Evolutionary conservation across 1,284 basidiomycete genomes (phyloP).

Genomic region (Macrocystidia cucumis): DNA sequence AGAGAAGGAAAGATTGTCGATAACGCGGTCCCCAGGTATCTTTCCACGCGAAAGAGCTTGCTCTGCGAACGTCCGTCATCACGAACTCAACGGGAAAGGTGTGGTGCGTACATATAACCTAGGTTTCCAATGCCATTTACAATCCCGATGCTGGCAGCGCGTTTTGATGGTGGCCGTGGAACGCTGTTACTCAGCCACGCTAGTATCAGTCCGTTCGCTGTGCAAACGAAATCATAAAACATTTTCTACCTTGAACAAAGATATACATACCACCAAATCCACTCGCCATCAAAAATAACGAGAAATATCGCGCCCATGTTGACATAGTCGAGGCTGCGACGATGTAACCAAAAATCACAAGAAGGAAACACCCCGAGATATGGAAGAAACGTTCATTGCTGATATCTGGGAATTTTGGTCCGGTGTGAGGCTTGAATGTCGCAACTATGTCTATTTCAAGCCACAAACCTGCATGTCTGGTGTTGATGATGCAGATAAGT

Average conservation of each 20-base stretch:
- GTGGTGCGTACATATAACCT: not conserved
- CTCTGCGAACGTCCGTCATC: not conserved
- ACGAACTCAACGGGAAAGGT: not conserved
- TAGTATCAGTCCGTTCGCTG: not conserved
- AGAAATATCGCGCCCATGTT: constrained; percentile 50
- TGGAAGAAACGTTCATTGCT: constrained; percentile 68
- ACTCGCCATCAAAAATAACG: constrained; percentile 57
- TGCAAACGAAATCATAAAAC: not conserved
- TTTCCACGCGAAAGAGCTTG: not conserved
- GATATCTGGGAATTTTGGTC: constrained; percentile 27
- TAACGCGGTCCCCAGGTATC: not conserved
- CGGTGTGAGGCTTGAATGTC: constrained; percentile 4
- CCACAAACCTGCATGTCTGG: constrained; percentile 1
- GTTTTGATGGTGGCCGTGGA: not conserved
- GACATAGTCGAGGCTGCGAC: constrained; percentile 50
- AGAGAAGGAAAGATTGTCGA: not conserved
- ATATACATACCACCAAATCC: constrained; percentile 48
- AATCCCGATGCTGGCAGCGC: not conserved
- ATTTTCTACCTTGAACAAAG: too few relatives aligned
- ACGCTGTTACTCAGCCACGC: not conserved
- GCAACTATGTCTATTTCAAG: constrained; percentile 8
- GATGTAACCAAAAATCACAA: constrained; percentile 54
- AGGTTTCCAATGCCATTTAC: not conserved
- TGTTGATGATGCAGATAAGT: not conserved
- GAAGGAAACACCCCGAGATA: constrained; percentile 51